These are phyloP conservation scores for Apodospora peruviana DNA, from an alignment of 495 filamentous ascomycete genomes.

Conservation along the genomic window DNA sequence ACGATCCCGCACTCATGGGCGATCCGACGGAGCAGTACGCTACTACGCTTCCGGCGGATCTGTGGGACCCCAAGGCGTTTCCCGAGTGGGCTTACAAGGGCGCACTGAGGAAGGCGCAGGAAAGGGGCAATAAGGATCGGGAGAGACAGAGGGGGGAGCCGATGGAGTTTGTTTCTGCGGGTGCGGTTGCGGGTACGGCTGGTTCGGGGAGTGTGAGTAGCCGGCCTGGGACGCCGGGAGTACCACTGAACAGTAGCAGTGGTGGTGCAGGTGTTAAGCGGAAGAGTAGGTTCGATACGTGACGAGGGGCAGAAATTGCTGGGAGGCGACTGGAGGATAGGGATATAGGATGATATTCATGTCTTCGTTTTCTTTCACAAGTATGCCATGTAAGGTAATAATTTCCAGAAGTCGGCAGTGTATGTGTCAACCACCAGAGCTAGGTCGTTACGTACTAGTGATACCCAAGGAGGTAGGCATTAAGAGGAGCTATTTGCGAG, in stretches of 20 bases:
- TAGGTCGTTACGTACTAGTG: too few relatives aligned
- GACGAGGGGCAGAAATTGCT: slow-evolving; percentile 11
- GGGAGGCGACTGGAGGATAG: too few relatives aligned
- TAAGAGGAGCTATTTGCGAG: too few relatives aligned
- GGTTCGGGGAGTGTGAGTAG: background rate
- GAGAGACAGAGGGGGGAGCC: slow-evolving; percentile 52
- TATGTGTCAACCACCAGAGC: too few relatives aligned
- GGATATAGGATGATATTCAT: too few relatives aligned
- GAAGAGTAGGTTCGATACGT: slow-evolving; percentile 45
- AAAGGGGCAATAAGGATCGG: slow-evolving; percentile 50
- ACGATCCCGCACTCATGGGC: background rate
- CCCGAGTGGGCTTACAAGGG: slow-evolving; percentile 71
- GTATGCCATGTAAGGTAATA: too few relatives aligned
- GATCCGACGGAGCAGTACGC: slow-evolving; percentile 56
- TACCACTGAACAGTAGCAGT: slow-evolving; percentile 17
- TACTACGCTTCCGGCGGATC: slow-evolving; percentile 59
- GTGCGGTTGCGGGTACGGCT: slow-evolving; percentile 11
- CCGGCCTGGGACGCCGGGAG: background rate
- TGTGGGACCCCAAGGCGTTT: slow-evolving; percentile 64
- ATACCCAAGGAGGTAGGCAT: too few relatives aligned
- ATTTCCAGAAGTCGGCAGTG: too few relatives aligned
- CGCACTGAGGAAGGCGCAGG: slow-evolving; percentile 60
- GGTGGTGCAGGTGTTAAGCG: slow-evolving; percentile 35
- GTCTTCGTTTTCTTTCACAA: too few relatives aligned
- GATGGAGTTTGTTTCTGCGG: slow-evolving; percentile 72